A percentile compares a stretch with the other conserved stretches of the same genome.
Conservation (phyloP, 2,329 filamentous ascomycete species). For the Leptographium flavum region DNA sequence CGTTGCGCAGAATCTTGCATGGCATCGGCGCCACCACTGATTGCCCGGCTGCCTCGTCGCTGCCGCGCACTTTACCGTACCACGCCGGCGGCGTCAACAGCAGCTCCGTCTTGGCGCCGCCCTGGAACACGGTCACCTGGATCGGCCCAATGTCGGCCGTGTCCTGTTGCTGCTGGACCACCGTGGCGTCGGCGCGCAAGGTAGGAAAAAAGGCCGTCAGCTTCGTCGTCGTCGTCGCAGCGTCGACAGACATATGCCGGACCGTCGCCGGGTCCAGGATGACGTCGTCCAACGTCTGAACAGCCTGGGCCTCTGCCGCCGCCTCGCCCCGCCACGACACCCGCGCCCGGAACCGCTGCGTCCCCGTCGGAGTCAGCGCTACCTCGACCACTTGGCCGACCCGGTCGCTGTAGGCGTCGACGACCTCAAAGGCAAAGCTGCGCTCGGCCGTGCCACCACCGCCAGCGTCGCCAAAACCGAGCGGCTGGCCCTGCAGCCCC, state of each 20-base stretch:
- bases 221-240: conserved; percentile 11
- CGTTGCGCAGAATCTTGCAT: conserved; percentile 85
- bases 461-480: conserved; percentile 38
- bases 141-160: conserved; percentile 19
- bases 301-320: conserved; percentile 2
- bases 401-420: conserved; percentile 41
- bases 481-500: conserved; percentile 27
- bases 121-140: conserved; percentile 65
- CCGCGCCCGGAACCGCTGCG: conserved; percentile 30
- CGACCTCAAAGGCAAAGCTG: conserved; percentile 35
- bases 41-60: conserved; percentile 51
- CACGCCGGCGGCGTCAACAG: conserved; percentile 52
- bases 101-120: conserved; percentile 44
- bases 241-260: conserved; percentile 3
- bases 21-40: conserved; percentile 92
- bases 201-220: conserved; percentile 69
- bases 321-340: conserved; percentile 23
- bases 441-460: conserved; percentile 25
- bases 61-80: conserved; percentile 75
- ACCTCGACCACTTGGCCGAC: conserved; percentile 39
- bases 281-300: conserved; percentile 29
- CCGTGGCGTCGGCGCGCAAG: conserved; percentile 64
- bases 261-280: conserved; percentile 20
- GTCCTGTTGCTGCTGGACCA: conserved; percentile 42
- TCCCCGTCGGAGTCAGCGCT: conserved; percentile 31